phyloP scores from a whole-genome alignment of 345 rosid species.

The Salix purpurea region DNA sequence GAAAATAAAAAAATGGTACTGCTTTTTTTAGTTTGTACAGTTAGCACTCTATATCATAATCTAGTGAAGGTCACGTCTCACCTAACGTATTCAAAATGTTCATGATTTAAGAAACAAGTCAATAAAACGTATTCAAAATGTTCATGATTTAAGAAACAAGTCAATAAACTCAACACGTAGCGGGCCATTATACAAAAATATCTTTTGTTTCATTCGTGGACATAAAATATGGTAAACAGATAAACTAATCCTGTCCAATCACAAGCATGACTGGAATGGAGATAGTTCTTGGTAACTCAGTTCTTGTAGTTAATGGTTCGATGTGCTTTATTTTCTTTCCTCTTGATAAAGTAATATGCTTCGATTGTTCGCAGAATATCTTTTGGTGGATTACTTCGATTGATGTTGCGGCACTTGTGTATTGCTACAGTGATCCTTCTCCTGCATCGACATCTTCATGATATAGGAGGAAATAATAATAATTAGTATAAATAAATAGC shows the following conservation, averaged over 20 bases:
- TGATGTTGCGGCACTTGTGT: no score
- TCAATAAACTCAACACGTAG: constrained; percentile 3
- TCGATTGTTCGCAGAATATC: neutral
- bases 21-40: neutral
- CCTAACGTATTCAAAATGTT: neutral
- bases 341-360: neutral
- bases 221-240: no score
- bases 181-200: constrained; percentile 4
- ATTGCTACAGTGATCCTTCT: no score
- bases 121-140: constrained; percentile 2
- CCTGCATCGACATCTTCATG: no score
- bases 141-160: neutral
- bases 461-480: no score
- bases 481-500: no score
- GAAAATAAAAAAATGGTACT: neutral
- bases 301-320: no score
- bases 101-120: neutral
- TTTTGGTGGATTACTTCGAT: no score
- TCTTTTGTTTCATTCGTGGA: neutral
- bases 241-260: no score
- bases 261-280: no score
- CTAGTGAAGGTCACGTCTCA: constrained; percentile 16
- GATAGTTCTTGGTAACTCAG: no score
- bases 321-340: neutral
- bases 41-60: neutral